Evolutionary conservation across 768 basidiomycete species (phyloP).

Genomic region (Termitomyces sp.): DNA sequence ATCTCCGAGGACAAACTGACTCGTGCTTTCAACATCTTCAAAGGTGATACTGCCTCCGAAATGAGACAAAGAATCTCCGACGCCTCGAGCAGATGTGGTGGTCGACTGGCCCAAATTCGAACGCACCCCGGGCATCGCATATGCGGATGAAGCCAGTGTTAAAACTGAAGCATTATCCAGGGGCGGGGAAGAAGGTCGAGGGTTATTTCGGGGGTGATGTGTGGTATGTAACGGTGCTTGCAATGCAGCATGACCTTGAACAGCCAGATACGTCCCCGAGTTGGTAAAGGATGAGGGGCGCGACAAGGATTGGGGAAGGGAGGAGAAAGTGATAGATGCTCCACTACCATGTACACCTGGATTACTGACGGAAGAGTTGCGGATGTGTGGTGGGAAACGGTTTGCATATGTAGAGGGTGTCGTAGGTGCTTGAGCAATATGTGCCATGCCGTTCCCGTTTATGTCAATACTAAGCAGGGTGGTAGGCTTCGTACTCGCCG

Average conservation of each 20-base stretch:
- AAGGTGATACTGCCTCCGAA: slow-evolving; percentile 55
- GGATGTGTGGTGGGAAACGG: slow-evolving; percentile 56
- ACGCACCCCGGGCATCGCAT: slow-evolving; percentile 62
- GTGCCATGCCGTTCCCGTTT: slow-evolving; percentile 75
- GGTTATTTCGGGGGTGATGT: slow-evolving; percentile 96
- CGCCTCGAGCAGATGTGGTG: slow-evolving; percentile 45
- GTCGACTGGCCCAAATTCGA: slow-evolving; percentile 38
- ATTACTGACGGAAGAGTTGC: slow-evolving; percentile 43
- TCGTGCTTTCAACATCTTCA: slow-evolving; percentile 61
- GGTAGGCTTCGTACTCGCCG: slow-evolving; percentile 91
- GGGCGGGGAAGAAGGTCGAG: slow-evolving; percentile 86
- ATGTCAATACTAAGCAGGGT: slow-evolving; percentile 89
- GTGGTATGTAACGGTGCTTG: slow-evolving; percentile 86
- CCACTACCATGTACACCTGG: slow-evolving; percentile 39
- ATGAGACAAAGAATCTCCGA: slow-evolving; percentile 65
- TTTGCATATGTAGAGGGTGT: slow-evolving; percentile 49
- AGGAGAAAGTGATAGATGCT: slow-evolving; percentile 68
- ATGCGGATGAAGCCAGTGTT: slow-evolving; percentile 91
- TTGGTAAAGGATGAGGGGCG: slow-evolving; percentile 37
- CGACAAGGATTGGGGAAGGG: slow-evolving; percentile 48
- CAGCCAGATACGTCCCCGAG: slow-evolving; percentile 18
- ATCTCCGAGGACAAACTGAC: slow-evolving; percentile 61
- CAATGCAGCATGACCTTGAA: slow-evolving; percentile 18
- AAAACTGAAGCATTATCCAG: slow-evolving; percentile 88
- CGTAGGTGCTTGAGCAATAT: slow-evolving; percentile 81